Evolutionary conservation across 805 yeast species (phyloP), one percentile per base, ranked within the genome.

Genomic region (Metschnikowia colocasiae): DNA sequence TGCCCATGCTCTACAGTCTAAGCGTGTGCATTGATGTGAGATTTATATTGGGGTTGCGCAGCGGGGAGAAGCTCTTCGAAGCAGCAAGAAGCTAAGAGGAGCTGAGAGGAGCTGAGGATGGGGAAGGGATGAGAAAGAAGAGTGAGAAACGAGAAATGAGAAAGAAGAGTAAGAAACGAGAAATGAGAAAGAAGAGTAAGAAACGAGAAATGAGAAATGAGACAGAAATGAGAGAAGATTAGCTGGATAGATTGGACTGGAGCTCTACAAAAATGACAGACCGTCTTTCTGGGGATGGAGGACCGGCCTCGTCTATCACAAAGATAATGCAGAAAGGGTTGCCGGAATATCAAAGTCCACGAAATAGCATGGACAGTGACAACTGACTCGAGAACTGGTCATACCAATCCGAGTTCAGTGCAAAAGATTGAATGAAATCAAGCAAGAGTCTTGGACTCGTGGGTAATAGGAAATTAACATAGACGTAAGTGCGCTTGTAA

Each of bases 21-120:
- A 75, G 96, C 48, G 79, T 81, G 52, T 82, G 92, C 23, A 82
- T 89, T 7, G 99, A 92, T 64, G 97, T 92, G 19, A 72, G 97
- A 54, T 79, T 79, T 30, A 71, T 92, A 2, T 68, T 92, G 46
- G 81, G 95, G 6, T 71, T 92, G 53, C 83, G 87, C 59, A 72
- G 74, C 48, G 96, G 96, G 2, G 90, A 83, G 52, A 71, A 73
- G 48, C 75, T 79, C 2, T 81, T 84, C 59, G 83, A 78, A 23
- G 43, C 43, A 3, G 36, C 43, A 12, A 18, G 42, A 12, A 39
- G 18, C 20, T 39, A 38, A n/a, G n/a, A n/a, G n/a, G n/a, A n/a
- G n/a, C n/a, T n/a, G n/a, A n/a, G n/a, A n/a, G n/a, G n/a, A n/a
- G n/a, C n/a, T n/a, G n/a, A n/a, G n/a, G n/a, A n/a, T n/a, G n/a